Conservation (phyloP, 805 yeast species). For the Ogataea methanolica region DNA sequence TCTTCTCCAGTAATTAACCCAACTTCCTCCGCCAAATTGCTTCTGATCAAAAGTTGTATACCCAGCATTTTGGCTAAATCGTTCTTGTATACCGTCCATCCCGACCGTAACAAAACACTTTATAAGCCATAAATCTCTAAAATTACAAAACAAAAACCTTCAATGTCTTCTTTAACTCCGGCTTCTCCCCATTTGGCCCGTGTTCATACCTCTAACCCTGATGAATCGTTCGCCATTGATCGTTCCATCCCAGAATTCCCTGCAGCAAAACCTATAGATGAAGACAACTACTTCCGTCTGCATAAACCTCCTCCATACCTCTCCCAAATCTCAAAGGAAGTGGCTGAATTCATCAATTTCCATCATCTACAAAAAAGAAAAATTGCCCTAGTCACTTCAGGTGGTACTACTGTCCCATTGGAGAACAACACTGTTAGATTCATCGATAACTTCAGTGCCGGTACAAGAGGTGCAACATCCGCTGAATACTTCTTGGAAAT, state of each 20-base stretch:
- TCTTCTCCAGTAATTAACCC: no score
- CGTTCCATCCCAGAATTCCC: conserved; percentile 71
- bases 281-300: conserved; percentile 66
- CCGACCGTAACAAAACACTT: background rate
- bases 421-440: conserved; percentile 96
- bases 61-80: no score
- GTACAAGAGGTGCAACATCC: conserved; percentile 95
- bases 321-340: conserved; percentile 51
- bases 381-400: conserved; percentile 84
- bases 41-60: no score
- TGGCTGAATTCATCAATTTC: conserved; percentile 53
- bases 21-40: no score
- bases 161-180: conserved; percentile 2
- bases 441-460: conserved; percentile 95
- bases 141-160: no score
- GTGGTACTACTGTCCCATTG: conserved; percentile 97
- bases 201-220: conserved; percentile 69
- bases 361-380: conserved; percentile 44
- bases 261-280: conserved; percentile 68
- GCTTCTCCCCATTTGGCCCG: conserved; percentile 16
- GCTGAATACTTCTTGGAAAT: conserved; percentile 85
- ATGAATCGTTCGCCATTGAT: conserved; percentile 70
- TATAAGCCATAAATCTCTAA: no score
- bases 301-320: conserved; percentile 76
- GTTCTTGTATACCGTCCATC: background rate